Percentiles rank a stretch among this genome's conserved stretches.
Evolutionary conservation across 768 basidiomycete genomes (phyloP).

Genomic region (Cyclocybe cylindracea): DNA sequence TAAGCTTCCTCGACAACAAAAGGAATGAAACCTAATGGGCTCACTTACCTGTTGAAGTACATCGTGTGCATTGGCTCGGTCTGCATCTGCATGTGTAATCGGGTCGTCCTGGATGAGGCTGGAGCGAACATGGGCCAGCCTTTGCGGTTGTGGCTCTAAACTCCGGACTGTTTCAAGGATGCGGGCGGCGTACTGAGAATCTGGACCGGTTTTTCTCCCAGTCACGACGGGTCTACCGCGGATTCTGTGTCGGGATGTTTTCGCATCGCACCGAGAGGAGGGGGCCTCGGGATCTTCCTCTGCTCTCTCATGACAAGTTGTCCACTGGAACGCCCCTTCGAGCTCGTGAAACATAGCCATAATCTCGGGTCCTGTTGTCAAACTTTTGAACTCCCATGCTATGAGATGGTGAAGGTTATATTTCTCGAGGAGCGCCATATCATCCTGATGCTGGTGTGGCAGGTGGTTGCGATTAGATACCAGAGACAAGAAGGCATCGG

Average conservation of each 20-base stretch:
- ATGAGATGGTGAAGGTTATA: not conserved
- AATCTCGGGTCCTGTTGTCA: not conserved
- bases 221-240: too few relatives aligned
- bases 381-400: slow-evolving; percentile 1
- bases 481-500: not conserved
- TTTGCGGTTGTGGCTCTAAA: too few relatives aligned
- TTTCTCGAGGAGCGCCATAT: not conserved
- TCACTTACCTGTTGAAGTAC: slow-evolving; percentile 1
- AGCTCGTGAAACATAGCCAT: not conserved
- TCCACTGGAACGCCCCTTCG: not conserved
- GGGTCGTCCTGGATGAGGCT: not conserved
- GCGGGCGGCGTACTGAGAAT: too few relatives aligned
- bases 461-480: not conserved
- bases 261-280: too few relatives aligned
- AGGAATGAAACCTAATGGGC: not conserved
- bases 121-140: not conserved
- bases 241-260: too few relatives aligned
- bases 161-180: too few relatives aligned
- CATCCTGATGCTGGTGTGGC: not conserved
- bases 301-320: not conserved
- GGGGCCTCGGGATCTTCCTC: not conserved
- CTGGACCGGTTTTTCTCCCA: too few relatives aligned
- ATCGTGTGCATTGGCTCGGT: not conserved
- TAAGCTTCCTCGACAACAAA: too few relatives aligned
- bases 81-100: not conserved